A percentile compares a stretch with the other conserved stretches of the same genome.
These are phyloP conservation scores for Fusarium irregulare DNA, from an alignment of 2,329 filamentous ascomycete genomes.

Conservation along the genomic window DNA sequence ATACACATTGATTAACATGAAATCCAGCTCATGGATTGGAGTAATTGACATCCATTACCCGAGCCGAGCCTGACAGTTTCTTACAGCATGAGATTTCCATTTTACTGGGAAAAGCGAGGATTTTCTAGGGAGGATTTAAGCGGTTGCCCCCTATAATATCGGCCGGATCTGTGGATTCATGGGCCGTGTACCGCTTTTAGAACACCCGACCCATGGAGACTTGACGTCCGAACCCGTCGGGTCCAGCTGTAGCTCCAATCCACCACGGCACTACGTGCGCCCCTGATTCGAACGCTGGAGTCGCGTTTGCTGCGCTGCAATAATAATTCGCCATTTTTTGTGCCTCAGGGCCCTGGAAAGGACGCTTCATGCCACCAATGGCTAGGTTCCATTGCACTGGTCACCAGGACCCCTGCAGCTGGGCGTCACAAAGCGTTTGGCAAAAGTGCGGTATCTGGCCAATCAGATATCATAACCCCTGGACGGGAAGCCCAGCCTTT, in stretches of 20 bases:
- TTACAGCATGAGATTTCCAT: not conserved
- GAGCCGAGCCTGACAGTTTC: not conserved
- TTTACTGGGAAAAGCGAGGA: conserved; percentile 22
- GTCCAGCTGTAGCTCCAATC: not conserved
- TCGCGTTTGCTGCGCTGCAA: conserved; percentile 21
- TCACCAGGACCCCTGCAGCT: conserved; percentile 26
- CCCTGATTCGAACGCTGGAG: conserved; percentile 21
- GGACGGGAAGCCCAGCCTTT: conserved; percentile 29
- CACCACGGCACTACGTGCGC: not conserved
- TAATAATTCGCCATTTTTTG: conserved; percentile 11
- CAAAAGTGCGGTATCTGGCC: conserved; percentile 17
- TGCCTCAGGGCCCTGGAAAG: conserved; percentile 18
- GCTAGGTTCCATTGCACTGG: conserved; percentile 23
- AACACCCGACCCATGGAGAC: not conserved
- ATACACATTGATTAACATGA: not conserved
- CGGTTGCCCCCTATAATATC: conserved; percentile 37
- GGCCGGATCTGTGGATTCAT: conserved; percentile 17
- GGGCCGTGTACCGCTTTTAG: conserved; percentile 21
- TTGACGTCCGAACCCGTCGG: not conserved
- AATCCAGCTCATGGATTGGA: not conserved
- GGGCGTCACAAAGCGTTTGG: conserved; percentile 42
- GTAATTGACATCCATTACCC: not conserved
- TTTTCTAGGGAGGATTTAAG: conserved; percentile 7
- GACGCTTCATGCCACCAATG: conserved; percentile 42
- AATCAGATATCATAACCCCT: conserved; percentile 37